phyloP scores from a whole-genome alignment of 345 rosid genomes.

The Ceriops zippeliana region DNA sequence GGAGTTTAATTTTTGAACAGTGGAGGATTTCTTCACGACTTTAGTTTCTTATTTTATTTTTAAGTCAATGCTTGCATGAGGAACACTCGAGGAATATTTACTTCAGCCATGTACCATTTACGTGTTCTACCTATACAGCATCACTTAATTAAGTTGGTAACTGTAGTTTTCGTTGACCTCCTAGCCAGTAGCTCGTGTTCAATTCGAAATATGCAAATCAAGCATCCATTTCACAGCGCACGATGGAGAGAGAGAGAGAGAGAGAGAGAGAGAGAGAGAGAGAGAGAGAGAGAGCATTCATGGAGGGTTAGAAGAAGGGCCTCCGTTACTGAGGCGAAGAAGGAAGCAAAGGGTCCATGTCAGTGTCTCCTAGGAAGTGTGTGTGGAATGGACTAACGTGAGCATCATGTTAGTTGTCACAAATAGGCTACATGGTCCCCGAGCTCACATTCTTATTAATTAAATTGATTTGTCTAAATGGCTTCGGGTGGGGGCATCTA shows the following conservation, averaged over 20 bases:
- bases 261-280: conserved; percentile 20
- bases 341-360: conserved; percentile 35
- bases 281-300: conserved; percentile 22
- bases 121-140: no score
- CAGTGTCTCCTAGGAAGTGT: conserved; percentile 46
- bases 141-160: conserved; percentile 3
- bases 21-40: not conserved
- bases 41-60: no score
- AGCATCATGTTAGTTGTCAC: conserved; percentile 52
- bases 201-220: no score
- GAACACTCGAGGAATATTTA: no score
- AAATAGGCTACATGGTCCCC: conserved; percentile 19
- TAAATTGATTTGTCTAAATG: conserved; percentile 1
- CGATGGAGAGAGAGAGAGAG: not conserved
- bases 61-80: no score
- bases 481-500: conserved; percentile 34
- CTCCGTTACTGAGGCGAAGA: conserved; percentile 28
- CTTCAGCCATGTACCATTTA: no score
- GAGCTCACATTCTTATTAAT: conserved; percentile 8
- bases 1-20: not conserved
- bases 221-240: not conserved
- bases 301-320: conserved; percentile 25
- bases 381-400: conserved; percentile 50
- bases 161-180: not conserved
- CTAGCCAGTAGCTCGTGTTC: not conserved